These are phyloP conservation scores for Pseudozyma hubeiensis DNA, from an alignment of 1,284 basidiomycete genomes.

Conservation along the genomic window DNA sequence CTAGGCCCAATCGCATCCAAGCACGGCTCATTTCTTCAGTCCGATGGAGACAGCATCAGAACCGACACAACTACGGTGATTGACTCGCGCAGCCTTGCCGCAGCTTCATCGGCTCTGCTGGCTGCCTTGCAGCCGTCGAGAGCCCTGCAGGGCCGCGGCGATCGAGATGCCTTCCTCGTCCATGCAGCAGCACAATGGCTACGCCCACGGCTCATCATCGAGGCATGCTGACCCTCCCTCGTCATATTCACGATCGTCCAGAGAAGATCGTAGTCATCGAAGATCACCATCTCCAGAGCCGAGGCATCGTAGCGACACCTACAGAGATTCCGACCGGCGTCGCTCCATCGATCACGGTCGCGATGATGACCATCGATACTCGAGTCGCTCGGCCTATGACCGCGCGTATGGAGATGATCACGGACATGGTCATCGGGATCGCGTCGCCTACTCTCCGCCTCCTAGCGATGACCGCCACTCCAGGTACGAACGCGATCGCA, in stretches of 20 bases:
- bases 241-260: conserved; percentile 12
- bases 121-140: background rate
- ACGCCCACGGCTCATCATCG: conserved; percentile 25
- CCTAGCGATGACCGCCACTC: conserved; percentile 1
- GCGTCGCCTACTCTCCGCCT: conserved; percentile 5
- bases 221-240: conserved; percentile 13
- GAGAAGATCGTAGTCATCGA: conserved; percentile 5
- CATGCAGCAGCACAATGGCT: conserved; percentile 4
- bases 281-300: conserved; percentile 12
- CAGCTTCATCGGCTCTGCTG: background rate
- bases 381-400: conserved; percentile 3
- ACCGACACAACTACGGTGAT: background rate
- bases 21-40: background rate
- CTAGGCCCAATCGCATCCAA: too few species aligned
- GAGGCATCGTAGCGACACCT: background rate
- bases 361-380: conserved; percentile 9
- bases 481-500: background rate
- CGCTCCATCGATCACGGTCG: background rate
- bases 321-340: conserved; percentile 9
- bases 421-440: background rate
- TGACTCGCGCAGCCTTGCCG: background rate
- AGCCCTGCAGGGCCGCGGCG: background rate
- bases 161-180: conserved; percentile 27
- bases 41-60: conserved; percentile 5
- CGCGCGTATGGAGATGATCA: conserved; percentile 6